These are phyloP conservation scores for Trichophyton verrucosum DNA, from an alignment of 2,329 filamentous ascomycete species.

Conservation along the genomic window DNA sequence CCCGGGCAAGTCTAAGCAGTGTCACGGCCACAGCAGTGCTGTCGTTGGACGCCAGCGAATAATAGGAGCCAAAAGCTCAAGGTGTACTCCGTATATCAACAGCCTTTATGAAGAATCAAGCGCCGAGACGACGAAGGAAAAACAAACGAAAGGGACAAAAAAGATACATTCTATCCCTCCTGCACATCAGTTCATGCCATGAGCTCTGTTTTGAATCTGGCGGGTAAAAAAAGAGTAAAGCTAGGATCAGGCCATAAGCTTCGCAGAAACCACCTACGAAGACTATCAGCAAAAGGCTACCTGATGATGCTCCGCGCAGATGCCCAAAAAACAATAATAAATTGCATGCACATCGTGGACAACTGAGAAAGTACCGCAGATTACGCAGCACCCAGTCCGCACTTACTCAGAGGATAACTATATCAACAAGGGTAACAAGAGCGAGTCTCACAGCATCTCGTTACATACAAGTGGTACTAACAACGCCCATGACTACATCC, in stretches of 20 bases:
- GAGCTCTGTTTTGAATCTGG: background rate
- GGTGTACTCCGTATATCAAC: background rate
- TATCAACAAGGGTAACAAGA: too few relatives aligned
- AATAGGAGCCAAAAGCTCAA: background rate
- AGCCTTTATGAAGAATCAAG: background rate
- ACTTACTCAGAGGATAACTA: background rate
- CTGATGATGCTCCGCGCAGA: too few relatives aligned
- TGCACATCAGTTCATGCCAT: background rate
- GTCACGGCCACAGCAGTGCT: slow-evolving; percentile 26
- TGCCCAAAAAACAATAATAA: too few relatives aligned
- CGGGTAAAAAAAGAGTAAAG: background rate
- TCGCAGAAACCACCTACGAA: background rate
- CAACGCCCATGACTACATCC: too few relatives aligned
- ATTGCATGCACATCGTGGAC: too few relatives aligned
- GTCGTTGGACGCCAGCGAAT: slow-evolving; percentile 5
- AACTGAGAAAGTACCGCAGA: background rate
- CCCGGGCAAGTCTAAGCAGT: background rate
- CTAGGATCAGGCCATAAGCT: background rate
- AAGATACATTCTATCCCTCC: background rate
- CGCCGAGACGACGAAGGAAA: background rate
- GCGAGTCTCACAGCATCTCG: background rate
- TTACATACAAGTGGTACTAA: background rate
- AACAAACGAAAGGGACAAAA: background rate
- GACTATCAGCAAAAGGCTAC: too few relatives aligned
- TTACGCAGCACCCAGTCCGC: background rate